These are phyloP conservation scores for Oryza rufipogon DNA, from an alignment of 176 grass and related monocot genomes.

Conservation along the genomic window DNA sequence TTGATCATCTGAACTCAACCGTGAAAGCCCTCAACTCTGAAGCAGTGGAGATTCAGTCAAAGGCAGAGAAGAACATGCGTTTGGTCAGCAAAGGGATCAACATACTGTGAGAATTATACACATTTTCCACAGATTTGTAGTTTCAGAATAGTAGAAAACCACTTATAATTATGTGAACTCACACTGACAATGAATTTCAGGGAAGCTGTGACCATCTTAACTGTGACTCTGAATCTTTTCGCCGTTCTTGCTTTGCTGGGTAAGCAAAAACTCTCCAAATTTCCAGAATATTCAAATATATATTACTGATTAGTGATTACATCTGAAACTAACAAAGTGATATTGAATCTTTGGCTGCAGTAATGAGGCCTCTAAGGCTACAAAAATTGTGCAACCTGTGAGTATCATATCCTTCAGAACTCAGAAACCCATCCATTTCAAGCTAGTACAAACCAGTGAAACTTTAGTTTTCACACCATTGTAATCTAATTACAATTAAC, in stretches of 20 bases:
- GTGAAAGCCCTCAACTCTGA: conserved; percentile 58
- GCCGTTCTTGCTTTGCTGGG: conserved; percentile 53
- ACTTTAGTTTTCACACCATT: background rate
- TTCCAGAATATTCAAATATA: background rate
- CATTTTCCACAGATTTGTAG: background rate
- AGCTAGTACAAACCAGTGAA: background rate
- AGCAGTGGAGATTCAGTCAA: conserved; percentile 64
- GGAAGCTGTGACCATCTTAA: conserved; percentile 65
- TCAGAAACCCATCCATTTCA: conserved; percentile 8
- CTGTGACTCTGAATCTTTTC: conserved; percentile 59
- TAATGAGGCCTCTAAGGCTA: conserved; percentile 51
- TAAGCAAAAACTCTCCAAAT: conserved; percentile 28
- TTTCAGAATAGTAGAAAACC: background rate
- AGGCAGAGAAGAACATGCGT: conserved; percentile 68
- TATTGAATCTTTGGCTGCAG: conserved; percentile 46
- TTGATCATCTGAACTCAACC: conserved; percentile 67
- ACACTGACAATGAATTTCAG: conserved; percentile 36
- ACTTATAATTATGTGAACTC: conserved; percentile 2
- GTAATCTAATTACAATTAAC: conserved; percentile 33
- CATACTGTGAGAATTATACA: conserved; percentile 56
- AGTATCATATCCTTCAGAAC: conserved; percentile 36
- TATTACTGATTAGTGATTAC: background rate
- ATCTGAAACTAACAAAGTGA: background rate
- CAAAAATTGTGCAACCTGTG: conserved; percentile 49
- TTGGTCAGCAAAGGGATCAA: conserved; percentile 72